phyloP scores from a whole-genome alignment of 805 yeast species.

The Candida coleopterorum region DNA sequence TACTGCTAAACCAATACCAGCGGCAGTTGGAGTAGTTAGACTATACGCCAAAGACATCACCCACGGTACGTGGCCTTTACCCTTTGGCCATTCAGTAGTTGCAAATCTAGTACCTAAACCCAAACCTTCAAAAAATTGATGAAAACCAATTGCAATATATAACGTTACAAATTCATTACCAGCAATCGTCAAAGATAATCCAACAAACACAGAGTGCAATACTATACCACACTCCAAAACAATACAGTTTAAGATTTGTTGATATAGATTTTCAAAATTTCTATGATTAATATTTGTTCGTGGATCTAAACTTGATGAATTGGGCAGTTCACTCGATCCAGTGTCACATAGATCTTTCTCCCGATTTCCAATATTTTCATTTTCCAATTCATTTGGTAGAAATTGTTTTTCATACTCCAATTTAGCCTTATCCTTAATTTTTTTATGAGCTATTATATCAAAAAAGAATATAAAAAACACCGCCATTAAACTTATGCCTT shows the following conservation, averaged over 20 bases:
- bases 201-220: conserved; percentile 77
- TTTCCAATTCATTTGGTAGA: not conserved
- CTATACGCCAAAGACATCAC: conserved; percentile 24
- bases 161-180: conserved; percentile 67
- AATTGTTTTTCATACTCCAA: not conserved
- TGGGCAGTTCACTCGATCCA: conserved; percentile 32
- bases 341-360: conserved; percentile 32
- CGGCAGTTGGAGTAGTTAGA: conserved; percentile 30
- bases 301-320: too few relatives aligned
- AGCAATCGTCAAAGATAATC: conserved; percentile 67
- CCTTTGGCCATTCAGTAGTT: conserved; percentile 27
- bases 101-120: conserved; percentile 71
- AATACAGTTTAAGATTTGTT: conserved; percentile 17
- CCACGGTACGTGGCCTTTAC: conserved; percentile 29
- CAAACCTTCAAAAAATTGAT: conserved; percentile 78
- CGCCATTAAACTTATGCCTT: conserved; percentile 29
- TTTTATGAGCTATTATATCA: conserved; percentile 22
- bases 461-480: conserved; percentile 26
- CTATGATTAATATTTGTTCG: not conserved
- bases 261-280: conserved; percentile 6
- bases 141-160: conserved; percentile 60
- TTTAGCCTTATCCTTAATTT: conserved; percentile 4
- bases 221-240: conserved; percentile 72
- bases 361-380: not conserved
- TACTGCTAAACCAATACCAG: conserved; percentile 34